phyloP scores from a whole-genome alignment of 108 stramenopile species.

The Stephanodiscus minutulus region DNA sequence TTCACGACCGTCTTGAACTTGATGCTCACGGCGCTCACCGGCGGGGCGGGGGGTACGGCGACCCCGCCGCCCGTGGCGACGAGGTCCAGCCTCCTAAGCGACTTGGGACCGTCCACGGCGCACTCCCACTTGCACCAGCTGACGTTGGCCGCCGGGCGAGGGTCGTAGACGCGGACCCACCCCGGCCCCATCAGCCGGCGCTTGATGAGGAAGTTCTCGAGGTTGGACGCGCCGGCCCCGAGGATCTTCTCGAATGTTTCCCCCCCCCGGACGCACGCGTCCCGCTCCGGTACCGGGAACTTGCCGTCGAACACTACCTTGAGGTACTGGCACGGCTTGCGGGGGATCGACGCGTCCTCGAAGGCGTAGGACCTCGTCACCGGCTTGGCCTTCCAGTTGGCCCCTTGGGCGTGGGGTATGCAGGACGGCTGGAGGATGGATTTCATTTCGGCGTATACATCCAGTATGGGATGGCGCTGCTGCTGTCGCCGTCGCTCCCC shows the following conservation, averaged over 20 bases:
- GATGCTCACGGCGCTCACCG: conserved; percentile 85
- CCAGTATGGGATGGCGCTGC: conserved; percentile 54
- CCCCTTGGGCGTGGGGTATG: conserved; percentile 77
- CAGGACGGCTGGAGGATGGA: conserved; percentile 70
- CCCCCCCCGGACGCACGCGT: conserved; percentile 77
- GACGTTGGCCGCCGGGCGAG: conserved; percentile 38
- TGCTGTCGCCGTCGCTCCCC: conserved; percentile 27
- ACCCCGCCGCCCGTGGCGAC: conserved; percentile 33
- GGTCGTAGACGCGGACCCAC: conserved; percentile 91
- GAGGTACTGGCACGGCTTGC: conserved; percentile 92
- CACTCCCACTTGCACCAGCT: conserved; percentile 95
- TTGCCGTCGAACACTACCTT: conserved; percentile 95
- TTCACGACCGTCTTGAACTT: conserved; percentile 97
- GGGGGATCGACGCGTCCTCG: conserved; percentile 89
- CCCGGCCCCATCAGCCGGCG: conserved; percentile 97
- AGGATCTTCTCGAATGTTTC: conserved; percentile 87
- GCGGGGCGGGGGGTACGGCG: conserved; percentile 71
- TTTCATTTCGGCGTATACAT: conserved; percentile 87
- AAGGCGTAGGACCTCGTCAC: conserved; percentile 95
- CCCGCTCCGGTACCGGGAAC: conserved; percentile 69
- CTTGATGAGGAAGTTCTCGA: conserved; percentile 96
- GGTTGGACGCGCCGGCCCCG: conserved; percentile 77
- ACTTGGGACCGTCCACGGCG: conserved; percentile 78
- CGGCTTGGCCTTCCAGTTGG: conserved; percentile 83
- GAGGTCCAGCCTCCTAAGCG: conserved; percentile 63